Conservation (phyloP, 768 basidiomycete genomes). For the Xerocomellus amylosporus region DNA sequence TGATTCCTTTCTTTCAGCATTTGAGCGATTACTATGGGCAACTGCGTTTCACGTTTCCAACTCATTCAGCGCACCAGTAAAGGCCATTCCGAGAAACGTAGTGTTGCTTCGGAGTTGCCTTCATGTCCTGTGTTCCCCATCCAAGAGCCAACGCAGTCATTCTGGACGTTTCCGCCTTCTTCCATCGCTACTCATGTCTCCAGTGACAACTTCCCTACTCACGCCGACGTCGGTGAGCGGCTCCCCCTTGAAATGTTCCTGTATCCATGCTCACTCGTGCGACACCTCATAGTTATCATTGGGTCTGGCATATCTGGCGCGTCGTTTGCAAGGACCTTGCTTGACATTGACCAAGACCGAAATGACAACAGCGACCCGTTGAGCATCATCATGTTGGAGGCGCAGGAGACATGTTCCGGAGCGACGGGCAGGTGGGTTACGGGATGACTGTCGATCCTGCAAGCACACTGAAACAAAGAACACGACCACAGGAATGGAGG, state of each 20-base stretch:
- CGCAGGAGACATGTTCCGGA: constrained; percentile 54
- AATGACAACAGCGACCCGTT: constrained; percentile 16
- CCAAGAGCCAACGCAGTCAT: constrained; percentile 51
- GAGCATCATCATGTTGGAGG: constrained; percentile 57
- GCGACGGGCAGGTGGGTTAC: constrained; percentile 47
- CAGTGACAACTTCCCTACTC: constrained; percentile 34
- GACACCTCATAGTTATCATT: constrained; percentile 39
- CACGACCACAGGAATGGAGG: constrained; percentile 43
- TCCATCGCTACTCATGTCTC: constrained; percentile 37
- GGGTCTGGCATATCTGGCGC: constrained; percentile 54
- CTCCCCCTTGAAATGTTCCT: neutral
- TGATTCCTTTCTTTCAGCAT: constrained; percentile 3
- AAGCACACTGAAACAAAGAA: neutral
- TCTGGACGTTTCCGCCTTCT: constrained; percentile 60
- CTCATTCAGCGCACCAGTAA: neutral
- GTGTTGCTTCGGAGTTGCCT: neutral
- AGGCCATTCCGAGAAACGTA: constrained; percentile 2
- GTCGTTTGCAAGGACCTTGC: constrained; percentile 40
- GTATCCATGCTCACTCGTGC: neutral
- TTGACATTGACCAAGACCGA: constrained; percentile 28
- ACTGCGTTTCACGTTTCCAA: constrained; percentile 17
- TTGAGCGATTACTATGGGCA: constrained; percentile 23
- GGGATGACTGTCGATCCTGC: neutral
- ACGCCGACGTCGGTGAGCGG: constrained; percentile 54
- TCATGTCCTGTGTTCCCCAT: constrained; percentile 47